Conservation (phyloP, 1,284 basidiomycete genomes). For the Leccinum fuscescens region DNA sequence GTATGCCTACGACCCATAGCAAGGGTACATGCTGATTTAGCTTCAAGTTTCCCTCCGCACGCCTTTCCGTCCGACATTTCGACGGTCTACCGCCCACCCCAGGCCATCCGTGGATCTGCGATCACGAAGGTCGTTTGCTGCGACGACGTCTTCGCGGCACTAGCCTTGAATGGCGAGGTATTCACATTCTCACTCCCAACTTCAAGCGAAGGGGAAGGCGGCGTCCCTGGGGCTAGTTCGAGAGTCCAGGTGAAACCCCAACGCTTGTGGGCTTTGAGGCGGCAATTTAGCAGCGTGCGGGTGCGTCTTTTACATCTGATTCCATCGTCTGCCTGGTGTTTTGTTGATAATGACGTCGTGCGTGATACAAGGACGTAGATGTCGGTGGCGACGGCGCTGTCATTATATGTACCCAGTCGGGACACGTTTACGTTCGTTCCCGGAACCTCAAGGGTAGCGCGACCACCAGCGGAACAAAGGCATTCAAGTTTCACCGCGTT, state of each 20-base stretch:
- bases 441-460: slow-evolving; percentile 49
- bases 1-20: slow-evolving; percentile 39
- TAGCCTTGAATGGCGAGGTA: slow-evolving; percentile 88
- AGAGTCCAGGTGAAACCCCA: slow-evolving; percentile 64
- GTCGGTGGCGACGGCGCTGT: slow-evolving; percentile 87
- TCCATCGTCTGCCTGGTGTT: background rate
- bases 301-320: slow-evolving; percentile 38
- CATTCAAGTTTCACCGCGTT: slow-evolving; percentile 81
- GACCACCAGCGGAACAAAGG: slow-evolving; percentile 43
- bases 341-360: slow-evolving; percentile 2
- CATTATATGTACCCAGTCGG: slow-evolving; percentile 91
- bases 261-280: slow-evolving; percentile 88
- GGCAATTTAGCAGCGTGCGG: slow-evolving; percentile 82
- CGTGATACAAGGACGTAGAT: slow-evolving; percentile 69
- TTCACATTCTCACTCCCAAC: slow-evolving; percentile 75
- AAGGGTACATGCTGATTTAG: slow-evolving; percentile 13
- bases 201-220: slow-evolving; percentile 30
- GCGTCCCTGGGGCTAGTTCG: slow-evolving; percentile 20
- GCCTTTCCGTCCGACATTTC: slow-evolving; percentile 72
- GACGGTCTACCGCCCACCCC: slow-evolving; percentile 73
- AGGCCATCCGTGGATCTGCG: slow-evolving; percentile 63
- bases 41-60: slow-evolving; percentile 62
- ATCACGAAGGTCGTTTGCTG: slow-evolving; percentile 83
- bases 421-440: slow-evolving; percentile 87
- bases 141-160: slow-evolving; percentile 81